Percentiles rank a stretch among this genome's conserved stretches.
Conservation (phyloP, 2,329 filamentous ascomycete genomes). For the Thielaviopsis musarum region DNA sequence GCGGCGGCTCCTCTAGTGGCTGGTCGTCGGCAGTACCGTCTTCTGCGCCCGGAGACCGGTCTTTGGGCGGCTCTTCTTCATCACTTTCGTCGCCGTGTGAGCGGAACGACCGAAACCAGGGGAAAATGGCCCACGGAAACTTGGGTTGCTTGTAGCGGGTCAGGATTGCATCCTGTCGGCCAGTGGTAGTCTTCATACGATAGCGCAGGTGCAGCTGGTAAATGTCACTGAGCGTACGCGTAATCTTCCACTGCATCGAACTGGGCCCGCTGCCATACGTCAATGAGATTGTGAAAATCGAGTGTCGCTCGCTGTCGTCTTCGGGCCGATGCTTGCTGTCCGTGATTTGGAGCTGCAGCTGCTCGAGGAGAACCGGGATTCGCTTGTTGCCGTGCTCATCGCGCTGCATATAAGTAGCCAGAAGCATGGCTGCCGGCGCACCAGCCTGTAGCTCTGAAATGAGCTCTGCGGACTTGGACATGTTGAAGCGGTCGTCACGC, state of each 20-base stretch:
- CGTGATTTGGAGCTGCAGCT: conserved; percentile 74
- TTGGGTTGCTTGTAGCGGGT: conserved; percentile 59
- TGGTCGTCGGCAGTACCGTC: conserved; percentile 19
- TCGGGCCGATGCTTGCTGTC: conserved; percentile 58
- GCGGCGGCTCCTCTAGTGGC: conserved; percentile 17
- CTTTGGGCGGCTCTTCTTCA: conserved; percentile 40
- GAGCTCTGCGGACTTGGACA: conserved; percentile 86
- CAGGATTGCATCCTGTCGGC: conserved; percentile 21
- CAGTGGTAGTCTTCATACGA: conserved; percentile 65
- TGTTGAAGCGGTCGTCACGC: conserved; percentile 79
- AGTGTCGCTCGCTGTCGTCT: conserved; percentile 50
- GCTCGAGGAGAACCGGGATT: conserved; percentile 87
- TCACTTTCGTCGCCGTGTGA: conserved; percentile 67
- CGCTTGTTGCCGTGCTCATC: conserved; percentile 92
- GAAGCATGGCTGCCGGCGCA: conserved; percentile 78
- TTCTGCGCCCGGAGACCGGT: neutral
- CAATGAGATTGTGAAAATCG: conserved; percentile 77
- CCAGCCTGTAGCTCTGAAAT: conserved; percentile 90
- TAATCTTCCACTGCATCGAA: conserved; percentile 90
- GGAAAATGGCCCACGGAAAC: conserved; percentile 79
- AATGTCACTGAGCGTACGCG: conserved; percentile 75
- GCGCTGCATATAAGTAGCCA: conserved; percentile 94
- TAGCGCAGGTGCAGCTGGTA: conserved; percentile 87
- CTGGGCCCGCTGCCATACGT: conserved; percentile 94
- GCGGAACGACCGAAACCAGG: conserved; percentile 68